Conservation (phyloP, 352 stramenopile species). For the Phytophthora syringae region DNA sequence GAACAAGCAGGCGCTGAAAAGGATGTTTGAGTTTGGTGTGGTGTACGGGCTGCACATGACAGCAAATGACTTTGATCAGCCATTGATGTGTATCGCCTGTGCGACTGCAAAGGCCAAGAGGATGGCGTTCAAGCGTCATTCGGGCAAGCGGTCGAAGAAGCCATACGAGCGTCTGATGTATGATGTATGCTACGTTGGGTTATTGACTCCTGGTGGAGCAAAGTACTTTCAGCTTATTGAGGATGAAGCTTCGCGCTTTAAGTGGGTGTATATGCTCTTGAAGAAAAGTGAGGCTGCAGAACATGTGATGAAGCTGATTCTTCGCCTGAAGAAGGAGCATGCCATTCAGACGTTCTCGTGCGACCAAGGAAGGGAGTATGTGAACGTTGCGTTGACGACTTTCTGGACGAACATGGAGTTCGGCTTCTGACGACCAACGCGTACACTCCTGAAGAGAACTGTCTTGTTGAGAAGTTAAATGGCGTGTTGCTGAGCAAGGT, state of each 20-base stretch:
- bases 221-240: slow-evolving; percentile 3
- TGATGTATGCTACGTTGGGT: not conserved
- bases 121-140: not conserved
- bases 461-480: too few relatives aligned
- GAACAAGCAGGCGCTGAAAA: not conserved
- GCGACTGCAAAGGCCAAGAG: not conserved
- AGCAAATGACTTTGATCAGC: not conserved
- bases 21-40: not conserved
- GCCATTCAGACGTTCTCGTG: too few relatives aligned
- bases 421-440: too few relatives aligned
- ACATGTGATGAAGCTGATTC: slow-evolving; percentile 6
- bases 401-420: too few relatives aligned
- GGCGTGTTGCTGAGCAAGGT: too few relatives aligned
- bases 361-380: too few relatives aligned
- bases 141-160: not conserved
- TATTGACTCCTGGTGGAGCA: not conserved
- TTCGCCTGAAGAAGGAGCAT: not conserved
- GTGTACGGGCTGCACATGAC: not conserved
- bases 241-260: not conserved
- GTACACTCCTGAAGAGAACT: too few relatives aligned
- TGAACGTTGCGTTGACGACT: too few relatives aligned
- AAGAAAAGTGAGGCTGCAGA: slow-evolving; percentile 1
- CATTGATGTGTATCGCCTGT: not conserved
- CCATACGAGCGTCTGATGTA: not conserved
- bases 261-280: not conserved